Evolutionary conservation across 495 filamentous ascomycete genomes (phyloP).

Genomic region (Penicillium cosmopolitanum): DNA sequence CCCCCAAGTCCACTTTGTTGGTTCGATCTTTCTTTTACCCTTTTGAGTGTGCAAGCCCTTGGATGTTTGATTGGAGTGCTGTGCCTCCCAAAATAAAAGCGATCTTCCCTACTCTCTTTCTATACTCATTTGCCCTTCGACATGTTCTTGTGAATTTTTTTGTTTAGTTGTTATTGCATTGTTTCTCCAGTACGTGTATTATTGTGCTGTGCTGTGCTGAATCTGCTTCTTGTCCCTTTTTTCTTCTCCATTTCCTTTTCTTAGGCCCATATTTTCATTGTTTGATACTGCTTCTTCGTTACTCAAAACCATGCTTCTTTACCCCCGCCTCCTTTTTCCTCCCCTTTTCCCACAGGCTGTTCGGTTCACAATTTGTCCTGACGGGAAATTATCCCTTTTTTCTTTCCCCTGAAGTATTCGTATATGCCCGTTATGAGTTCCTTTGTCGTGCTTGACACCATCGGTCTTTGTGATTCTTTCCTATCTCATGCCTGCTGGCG

Average conservation of each 20-base stretch:
- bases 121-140: constrained; percentile 22
- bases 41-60: constrained; percentile 40
- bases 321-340: constrained; percentile 8
- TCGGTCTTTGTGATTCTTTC: constrained; percentile 22
- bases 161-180: constrained; percentile 39
- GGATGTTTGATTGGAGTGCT: constrained; percentile 41
- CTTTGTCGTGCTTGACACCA: constrained; percentile 23
- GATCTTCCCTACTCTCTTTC: constrained; percentile 36
- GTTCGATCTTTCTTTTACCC: constrained; percentile 35
- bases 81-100: constrained; percentile 50
- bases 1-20: constrained; percentile 51
- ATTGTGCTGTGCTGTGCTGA: constrained; percentile 35
- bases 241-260: constrained; percentile 14
- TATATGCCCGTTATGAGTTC: constrained; percentile 34
- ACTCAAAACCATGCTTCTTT: constrained; percentile 19
- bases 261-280: constrained; percentile 26
- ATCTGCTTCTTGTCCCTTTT: constrained; percentile 25
- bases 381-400: constrained; percentile 16
- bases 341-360: constrained; percentile 18
- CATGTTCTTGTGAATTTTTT: constrained; percentile 33
- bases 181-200: constrained; percentile 34
- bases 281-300: constrained; percentile 24
- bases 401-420: constrained; percentile 27
- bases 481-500: constrained; percentile 26
- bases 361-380: constrained; percentile 27